These are phyloP conservation scores for Boletellus ananas DNA, from an alignment of 768 basidiomycete genomes.

Conservation along the genomic window DNA sequence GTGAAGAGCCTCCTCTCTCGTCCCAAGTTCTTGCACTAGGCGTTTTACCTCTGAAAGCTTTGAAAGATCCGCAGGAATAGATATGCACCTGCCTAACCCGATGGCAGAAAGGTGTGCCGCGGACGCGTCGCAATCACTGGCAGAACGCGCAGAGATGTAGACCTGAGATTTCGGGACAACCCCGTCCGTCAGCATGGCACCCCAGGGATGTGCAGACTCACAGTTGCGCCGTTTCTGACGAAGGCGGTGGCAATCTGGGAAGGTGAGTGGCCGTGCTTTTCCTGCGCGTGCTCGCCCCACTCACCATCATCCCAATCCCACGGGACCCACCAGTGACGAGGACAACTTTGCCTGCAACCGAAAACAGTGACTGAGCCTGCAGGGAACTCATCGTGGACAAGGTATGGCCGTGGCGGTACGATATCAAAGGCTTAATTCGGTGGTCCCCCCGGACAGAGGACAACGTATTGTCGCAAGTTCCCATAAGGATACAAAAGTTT, in stretches of 20 bases:
- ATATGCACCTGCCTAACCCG: too few species aligned
- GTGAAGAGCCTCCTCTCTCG: constrained; percentile 50
- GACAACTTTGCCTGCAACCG: constrained; percentile 51
- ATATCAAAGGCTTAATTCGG: background rate
- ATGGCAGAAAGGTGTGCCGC: constrained; percentile 25
- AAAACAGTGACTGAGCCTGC: constrained; percentile 39
- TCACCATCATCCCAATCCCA: constrained; percentile 64
- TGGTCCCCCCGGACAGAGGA: too few species aligned
- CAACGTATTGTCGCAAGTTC: background rate
- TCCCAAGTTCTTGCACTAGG: constrained; percentile 47
- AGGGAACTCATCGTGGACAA: constrained; percentile 34
- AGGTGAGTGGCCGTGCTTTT: constrained; percentile 5
- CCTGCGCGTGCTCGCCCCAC: constrained; percentile 7
- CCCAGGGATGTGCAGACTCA: constrained; percentile 15
- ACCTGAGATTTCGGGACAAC: constrained; percentile 42
- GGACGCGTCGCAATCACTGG: constrained; percentile 47
- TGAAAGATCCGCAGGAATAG: too few species aligned
- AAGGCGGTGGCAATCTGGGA: constrained; percentile 60
- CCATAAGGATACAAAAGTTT: background rate
- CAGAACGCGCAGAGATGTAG: constrained; percentile 60
- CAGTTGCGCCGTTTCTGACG: constrained; percentile 57
- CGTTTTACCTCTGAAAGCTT: constrained; percentile 7
- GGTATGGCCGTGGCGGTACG: background rate
- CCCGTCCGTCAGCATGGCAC: constrained; percentile 7
- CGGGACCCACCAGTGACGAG: constrained; percentile 64